These are phyloP conservation scores for Cyclocybe cylindracea DNA, from an alignment of 768 basidiomycete species.

Conservation along the genomic window DNA sequence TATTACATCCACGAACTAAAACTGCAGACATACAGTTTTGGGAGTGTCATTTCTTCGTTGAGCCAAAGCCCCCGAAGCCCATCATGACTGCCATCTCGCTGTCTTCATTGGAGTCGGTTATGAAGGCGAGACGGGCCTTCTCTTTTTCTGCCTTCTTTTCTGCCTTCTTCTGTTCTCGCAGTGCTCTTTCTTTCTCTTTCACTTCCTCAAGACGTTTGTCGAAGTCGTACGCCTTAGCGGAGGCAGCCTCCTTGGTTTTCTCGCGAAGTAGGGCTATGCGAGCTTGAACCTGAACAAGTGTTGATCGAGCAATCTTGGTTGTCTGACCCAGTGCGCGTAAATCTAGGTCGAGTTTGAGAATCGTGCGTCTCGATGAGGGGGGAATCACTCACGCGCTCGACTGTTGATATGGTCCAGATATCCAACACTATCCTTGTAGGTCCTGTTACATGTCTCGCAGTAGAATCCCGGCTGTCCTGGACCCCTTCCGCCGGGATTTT, in stretches of 20 bases:
- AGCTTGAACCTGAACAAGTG: constrained; percentile 88
- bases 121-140: constrained; percentile 65
- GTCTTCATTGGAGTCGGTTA: constrained; percentile 53
- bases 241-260: constrained; percentile 79
- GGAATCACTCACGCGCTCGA: constrained; percentile 72
- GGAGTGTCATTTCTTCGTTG: constrained; percentile 69
- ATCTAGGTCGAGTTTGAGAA: constrained; percentile 51
- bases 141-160: constrained; percentile 81
- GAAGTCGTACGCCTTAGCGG: constrained; percentile 93
- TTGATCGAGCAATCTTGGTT: constrained; percentile 87
- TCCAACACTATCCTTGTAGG: constrained; percentile 90
- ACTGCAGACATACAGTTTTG: constrained; percentile 29
- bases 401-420: constrained; percentile 97
- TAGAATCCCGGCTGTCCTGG: constrained; percentile 92
- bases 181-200: constrained; percentile 65
- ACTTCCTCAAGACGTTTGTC: constrained; percentile 85
- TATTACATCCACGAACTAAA: constrained; percentile 24
- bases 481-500: constrained; percentile 78
- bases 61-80: constrained; percentile 91
- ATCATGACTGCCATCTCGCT: constrained; percentile 78
- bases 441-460: constrained; percentile 89
- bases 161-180: constrained; percentile 74
- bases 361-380: background rate
- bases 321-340: constrained; percentile 94
- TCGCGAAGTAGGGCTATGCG: constrained; percentile 88